Conservation (phyloP, 2,329 filamentous ascomycete genomes). For the Paecilomyces niveus region DNA sequence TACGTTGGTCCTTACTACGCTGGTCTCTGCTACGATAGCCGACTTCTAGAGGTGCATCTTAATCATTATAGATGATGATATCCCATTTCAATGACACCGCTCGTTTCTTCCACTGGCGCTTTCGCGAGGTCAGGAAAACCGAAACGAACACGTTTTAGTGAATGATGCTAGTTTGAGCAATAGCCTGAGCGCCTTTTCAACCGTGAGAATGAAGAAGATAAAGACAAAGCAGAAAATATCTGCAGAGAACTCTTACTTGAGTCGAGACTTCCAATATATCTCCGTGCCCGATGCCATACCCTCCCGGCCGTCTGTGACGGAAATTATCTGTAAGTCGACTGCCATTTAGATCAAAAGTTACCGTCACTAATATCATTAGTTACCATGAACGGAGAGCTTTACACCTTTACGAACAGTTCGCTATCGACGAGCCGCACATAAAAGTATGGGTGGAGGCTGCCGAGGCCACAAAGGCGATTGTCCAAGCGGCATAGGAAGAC, state of each 20-base stretch:
- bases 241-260: not conserved
- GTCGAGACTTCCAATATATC: not conserved
- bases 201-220: not conserved
- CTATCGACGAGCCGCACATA: not conserved
- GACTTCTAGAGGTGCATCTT: no score
- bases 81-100: no score
- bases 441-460: not conserved
- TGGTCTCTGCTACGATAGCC: no score
- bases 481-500: not conserved
- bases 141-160: no score
- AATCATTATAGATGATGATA: no score
- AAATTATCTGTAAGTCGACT: not conserved
- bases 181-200: not conserved
- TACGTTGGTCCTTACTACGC: no score
- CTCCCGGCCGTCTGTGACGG: not conserved
- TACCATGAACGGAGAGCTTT: not conserved
- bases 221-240: not conserved
- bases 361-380: not conserved
- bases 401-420: not conserved
- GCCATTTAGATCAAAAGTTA: not conserved
- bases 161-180: no score
- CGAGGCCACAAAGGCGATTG: not conserved
- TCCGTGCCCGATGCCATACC: constrained; percentile 1
- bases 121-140: no score
- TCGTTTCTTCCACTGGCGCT: no score